Evolutionary conservation across 805 yeast genomes (phyloP).

Genomic region (Yarrowia yakushimensis): DNA sequence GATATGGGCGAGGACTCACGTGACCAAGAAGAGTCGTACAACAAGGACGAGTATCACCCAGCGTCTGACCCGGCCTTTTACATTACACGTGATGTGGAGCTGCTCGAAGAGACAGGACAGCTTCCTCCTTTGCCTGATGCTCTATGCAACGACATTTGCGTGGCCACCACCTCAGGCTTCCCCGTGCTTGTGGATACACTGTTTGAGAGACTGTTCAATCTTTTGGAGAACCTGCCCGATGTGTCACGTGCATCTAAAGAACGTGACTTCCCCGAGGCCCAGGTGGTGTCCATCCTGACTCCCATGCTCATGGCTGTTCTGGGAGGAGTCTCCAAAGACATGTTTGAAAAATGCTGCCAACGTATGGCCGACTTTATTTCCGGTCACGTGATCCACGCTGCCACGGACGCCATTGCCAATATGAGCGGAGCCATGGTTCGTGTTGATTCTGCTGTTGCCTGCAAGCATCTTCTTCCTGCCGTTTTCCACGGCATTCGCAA

Average conservation of each 20-base stretch:
- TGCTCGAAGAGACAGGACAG: conserved; percentile 41
- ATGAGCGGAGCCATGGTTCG: conserved; percentile 69
- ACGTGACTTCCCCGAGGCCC: conserved; percentile 45
- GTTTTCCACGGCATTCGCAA: conserved; percentile 52
- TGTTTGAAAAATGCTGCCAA: conserved; percentile 34
- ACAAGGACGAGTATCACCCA: background rate
- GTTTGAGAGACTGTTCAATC: conserved; percentile 54
- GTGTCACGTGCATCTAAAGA: conserved; percentile 46
- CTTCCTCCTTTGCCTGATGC: background rate
- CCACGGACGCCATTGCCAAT: conserved; percentile 65
- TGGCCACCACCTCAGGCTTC: conserved; percentile 71
- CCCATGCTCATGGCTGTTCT: conserved; percentile 40
- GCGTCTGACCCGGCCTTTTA: conserved; percentile 36
- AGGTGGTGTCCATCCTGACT: conserved; percentile 41
- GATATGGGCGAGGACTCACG: conserved; percentile 40
- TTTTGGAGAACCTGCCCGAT: conserved; percentile 68
- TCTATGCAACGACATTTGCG: conserved; percentile 50
- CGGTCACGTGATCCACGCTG: conserved; percentile 53
- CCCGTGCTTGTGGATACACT: conserved; percentile 55
- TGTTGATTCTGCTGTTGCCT: conserved; percentile 52
- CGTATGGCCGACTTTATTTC: conserved; percentile 50
- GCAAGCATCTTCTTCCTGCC: conserved; percentile 45
- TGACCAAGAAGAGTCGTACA: no score
- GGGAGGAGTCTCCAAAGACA: conserved; percentile 35
- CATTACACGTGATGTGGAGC: conserved; percentile 60